Base-by-base conservation (phyloP, 805 yeast species). In the Suhomyces xylopsoci region DNA sequence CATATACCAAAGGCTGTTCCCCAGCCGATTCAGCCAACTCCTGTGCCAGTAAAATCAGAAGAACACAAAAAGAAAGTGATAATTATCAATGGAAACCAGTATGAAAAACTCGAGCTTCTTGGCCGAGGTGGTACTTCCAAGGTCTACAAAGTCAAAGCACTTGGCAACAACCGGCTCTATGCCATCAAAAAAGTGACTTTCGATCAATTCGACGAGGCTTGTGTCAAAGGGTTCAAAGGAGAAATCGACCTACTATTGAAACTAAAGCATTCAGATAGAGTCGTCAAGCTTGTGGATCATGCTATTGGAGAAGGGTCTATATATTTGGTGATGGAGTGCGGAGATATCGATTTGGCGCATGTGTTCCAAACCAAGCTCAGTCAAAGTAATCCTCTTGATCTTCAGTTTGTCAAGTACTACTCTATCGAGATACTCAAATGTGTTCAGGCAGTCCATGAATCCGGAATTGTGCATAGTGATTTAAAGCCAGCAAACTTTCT, bases 61-160 rank as follows among this genome's bases (percentile, higher is more conserved):
- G 56, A 57, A 4, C 58, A 60, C 15, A 60, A 60, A 34, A 66
- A 63, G 41, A 70, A 71, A 54, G 51, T 64, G 19, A 68, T 76
- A 7, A 58, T 56, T 2, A 71, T 76, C 19, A 88, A 90, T 64
- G 83, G 81, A 1, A 77, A 77, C 32, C 78, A 78, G 43, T 93
- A 88, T 63, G 92, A 87, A 61, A 80, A 86, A 52, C 70, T 88
- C 25, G 97, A 90, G 62, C 73, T 88, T 12, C 67, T 92, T 17
- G 98, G 97, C 5, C 81, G 88, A 66, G 98, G 97, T 24, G 98
- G 97, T 0, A 81, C 97, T 0, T 91, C 97, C 0, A 90, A 87
- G 63, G 98, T 92, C 19, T 92, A 86, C 73, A 88, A 86, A 65
- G 94, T 87, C 1, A 86, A 81, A 58, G 73, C 81, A 0, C 56